phyloP scores from a whole-genome alignment of 2,329 filamentous ascomycete species.

The Verticillium nubilum region DNA sequence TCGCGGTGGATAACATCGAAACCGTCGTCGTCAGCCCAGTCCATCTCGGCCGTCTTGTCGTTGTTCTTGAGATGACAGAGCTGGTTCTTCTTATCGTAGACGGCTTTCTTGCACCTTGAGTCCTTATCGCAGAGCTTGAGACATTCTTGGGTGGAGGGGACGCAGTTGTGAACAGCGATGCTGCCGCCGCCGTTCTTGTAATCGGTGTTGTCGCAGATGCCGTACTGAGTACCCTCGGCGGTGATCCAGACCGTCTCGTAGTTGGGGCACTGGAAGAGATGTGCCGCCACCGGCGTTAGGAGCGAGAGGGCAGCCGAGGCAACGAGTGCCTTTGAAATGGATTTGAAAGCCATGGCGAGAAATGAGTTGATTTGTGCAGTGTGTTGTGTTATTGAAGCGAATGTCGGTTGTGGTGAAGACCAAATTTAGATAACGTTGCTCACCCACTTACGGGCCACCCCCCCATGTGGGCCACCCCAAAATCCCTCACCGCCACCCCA shows the following conservation, averaged over 20 bases:
- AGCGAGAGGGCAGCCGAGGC: slow-evolving; percentile 6
- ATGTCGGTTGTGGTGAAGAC: neutral
- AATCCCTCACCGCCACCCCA: too few species aligned
- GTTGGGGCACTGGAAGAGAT: slow-evolving; percentile 9
- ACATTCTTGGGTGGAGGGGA: slow-evolving; percentile 6
- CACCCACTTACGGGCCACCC: too few species aligned
- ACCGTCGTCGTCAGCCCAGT: slow-evolving; percentile 8
- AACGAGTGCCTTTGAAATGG: neutral
- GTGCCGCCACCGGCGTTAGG: slow-evolving; percentile 6
- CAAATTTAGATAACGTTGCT: neutral
- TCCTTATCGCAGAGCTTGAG: slow-evolving; percentile 8
- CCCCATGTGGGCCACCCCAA: too few species aligned
- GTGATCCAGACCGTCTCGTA: slow-evolving; percentile 6
- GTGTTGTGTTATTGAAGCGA: neutral
- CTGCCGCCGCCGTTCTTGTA: slow-evolving; percentile 7
- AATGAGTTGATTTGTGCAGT: neutral
- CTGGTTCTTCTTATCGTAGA: slow-evolving; percentile 9
- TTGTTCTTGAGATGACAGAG: slow-evolving; percentile 10
- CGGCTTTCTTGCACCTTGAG: slow-evolving; percentile 8
- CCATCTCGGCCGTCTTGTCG: slow-evolving; percentile 7
- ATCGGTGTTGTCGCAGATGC: slow-evolving; percentile 10
- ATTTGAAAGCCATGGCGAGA: neutral
- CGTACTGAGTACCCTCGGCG: slow-evolving; percentile 8
- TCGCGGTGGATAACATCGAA: slow-evolving; percentile 10
- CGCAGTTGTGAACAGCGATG: slow-evolving; percentile 4